phyloP scores from a whole-genome alignment of 805 yeast species.

The Ogataea neopini region DNA sequence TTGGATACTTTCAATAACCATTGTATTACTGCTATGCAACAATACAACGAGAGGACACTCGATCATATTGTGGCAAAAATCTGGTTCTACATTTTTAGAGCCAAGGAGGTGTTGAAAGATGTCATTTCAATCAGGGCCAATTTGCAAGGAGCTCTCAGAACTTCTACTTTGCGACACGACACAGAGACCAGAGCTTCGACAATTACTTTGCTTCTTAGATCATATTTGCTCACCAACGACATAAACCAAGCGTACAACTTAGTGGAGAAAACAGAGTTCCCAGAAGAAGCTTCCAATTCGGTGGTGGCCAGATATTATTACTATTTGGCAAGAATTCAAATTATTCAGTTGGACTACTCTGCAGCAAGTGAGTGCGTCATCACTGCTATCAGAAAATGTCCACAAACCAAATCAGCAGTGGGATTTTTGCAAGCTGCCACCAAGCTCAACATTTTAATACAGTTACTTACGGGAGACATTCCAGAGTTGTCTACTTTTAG shows the following conservation, averaged over 20 bases:
- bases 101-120: slow-evolving; percentile 63
- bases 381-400: slow-evolving; percentile 95
- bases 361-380: slow-evolving; percentile 86
- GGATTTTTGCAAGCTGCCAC: slow-evolving; percentile 91
- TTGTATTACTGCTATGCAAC: slow-evolving; percentile 53
- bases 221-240: slow-evolving; percentile 75
- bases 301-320: slow-evolving; percentile 89
- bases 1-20: slow-evolving; percentile 55
- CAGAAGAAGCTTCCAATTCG: slow-evolving; percentile 74
- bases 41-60: slow-evolving; percentile 76
- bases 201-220: slow-evolving; percentile 82
- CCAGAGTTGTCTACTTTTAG: slow-evolving; percentile 86
- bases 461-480: slow-evolving; percentile 93
- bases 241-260: slow-evolving; percentile 86
- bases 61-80: slow-evolving; percentile 86
- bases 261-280: slow-evolving; percentile 86
- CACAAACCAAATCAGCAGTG: slow-evolving; percentile 78
- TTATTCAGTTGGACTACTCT: slow-evolving; percentile 91
- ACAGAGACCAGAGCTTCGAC: slow-evolving; percentile 86
- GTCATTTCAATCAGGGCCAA: slow-evolving; percentile 64
- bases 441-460: slow-evolving; percentile 84
- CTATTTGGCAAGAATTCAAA: slow-evolving; percentile 85
- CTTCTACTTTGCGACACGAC: slow-evolving; percentile 90
- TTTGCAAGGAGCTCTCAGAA: slow-evolving; percentile 73
- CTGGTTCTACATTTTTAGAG: slow-evolving; percentile 88